These are phyloP conservation scores for Pueraria montana DNA, from an alignment of 306 rosid genomes.

Conservation along the genomic window DNA sequence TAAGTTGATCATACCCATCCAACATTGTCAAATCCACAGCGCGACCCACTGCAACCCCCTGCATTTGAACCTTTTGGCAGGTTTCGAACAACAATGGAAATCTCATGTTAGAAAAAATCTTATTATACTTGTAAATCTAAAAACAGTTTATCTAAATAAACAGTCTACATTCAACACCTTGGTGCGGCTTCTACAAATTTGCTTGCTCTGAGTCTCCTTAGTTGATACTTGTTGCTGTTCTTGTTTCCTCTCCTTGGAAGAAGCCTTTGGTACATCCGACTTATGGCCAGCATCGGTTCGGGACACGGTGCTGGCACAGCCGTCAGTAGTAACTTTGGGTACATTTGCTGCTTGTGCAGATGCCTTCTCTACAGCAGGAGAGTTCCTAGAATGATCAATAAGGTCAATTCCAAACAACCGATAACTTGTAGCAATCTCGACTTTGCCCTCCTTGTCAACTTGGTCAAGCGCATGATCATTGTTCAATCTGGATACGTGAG, in stretches of 20 bases:
- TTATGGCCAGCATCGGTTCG: constrained; percentile 64
- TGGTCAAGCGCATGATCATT: constrained; percentile 57
- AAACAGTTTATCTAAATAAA: background rate
- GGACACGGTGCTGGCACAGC: constrained; percentile 55
- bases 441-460: constrained; percentile 71
- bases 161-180: constrained; percentile 64
- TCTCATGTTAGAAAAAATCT: constrained; percentile 45
- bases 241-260: constrained; percentile 57
- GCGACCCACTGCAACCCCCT: constrained; percentile 94
- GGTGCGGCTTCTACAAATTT: constrained; percentile 81
- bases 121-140: background rate
- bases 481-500: constrained; percentile 55
- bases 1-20: constrained; percentile 85
- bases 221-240: constrained; percentile 57
- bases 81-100: constrained; percentile 40
- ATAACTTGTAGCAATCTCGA: constrained; percentile 66
- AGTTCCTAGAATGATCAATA: constrained; percentile 55
- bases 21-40: constrained; percentile 88
- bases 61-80: constrained; percentile 89
- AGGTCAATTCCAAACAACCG: constrained; percentile 85
- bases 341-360: constrained; percentile 42
- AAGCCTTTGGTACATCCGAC: constrained; percentile 63
- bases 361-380: constrained; percentile 54
- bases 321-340: constrained; percentile 53
- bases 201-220: constrained; percentile 77